Evolutionary conservation across 2,329 filamentous ascomycete genomes (phyloP), one percentile per base, ranked within the genome.

Genomic region (Plenodomus lindquistii): DNA sequence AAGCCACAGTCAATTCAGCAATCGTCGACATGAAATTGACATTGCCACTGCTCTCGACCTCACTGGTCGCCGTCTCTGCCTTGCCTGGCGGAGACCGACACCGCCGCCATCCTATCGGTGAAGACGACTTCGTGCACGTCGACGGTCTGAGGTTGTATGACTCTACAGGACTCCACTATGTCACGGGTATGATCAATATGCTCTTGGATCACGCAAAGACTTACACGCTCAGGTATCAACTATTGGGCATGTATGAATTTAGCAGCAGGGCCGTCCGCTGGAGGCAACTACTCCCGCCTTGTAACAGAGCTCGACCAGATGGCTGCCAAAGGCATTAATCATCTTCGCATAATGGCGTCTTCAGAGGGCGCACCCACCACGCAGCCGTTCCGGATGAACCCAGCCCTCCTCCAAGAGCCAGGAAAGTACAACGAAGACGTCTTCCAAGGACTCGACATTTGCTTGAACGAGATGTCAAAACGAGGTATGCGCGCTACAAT

Each of bases 191-290:
- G 4, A 1, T 15, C 9, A 9, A 8, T 4, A 11, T 9, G 16
- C 15, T 11, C 16, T 5, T 21, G 2, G 24, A 3, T 6, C 16
- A 13, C 2, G 2, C 2, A 20, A 3, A 9, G 7, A 34, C 43
- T 60, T 17, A 61, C 13, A 4, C 3, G 11, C 4, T 8, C 10
- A 67, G 63, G 72, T 54, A 46, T 74, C 37, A 74, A 74, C 42
- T 74, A 74, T 55, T 74, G 72, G 72, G 66, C 71, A 22, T 74
- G 72, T 44, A 67, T 74, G 64, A 74, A 74, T 42, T 48, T 74
- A 15, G 72, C 72, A 3, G 70, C 72, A 24, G 60, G 67, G 21
- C 59, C 57, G 2, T 63, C 66, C 2, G 57, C 60, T 18, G 72
- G 72, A 15, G 72, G 72, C 6, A 72, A 74, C 37, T 63, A 68